Evolutionary conservation across 768 basidiomycete species (phyloP), one percentile per base, ranked within the genome.

Genomic region (Kwoniella dejecticola): DNA sequence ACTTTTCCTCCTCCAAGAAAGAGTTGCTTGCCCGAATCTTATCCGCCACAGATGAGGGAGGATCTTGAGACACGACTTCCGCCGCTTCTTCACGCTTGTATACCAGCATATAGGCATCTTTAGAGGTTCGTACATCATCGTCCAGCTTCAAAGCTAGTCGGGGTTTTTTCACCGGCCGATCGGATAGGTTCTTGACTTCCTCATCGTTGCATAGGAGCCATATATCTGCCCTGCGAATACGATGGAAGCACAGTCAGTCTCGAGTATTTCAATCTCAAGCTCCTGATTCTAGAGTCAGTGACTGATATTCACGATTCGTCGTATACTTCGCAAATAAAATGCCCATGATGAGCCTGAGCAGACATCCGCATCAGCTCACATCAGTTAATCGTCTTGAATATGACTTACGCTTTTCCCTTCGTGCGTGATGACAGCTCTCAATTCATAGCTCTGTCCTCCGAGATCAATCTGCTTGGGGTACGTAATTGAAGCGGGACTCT

Each of bases 181-280:
- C 57, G 5, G 84, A 81, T 57, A 88, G 85, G 68, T 82, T 84
- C 0, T 86, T 86, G 3, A 95, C 90, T 3, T 79, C 79, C 75
- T 97, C 95, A 72, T 98, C 95, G 69, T 95, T 93, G 79, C 91
- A 98, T 62, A 88, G 86, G 74, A 87, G 94, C 94, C 95, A 98
- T 17, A 87, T 82, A 40, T 83, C 77, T 48, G 82, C 83, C 52
- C 89, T 91, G 52, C 5, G 15, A 60, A 33, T 29, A 27, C 11
- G 44, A 45, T n/a, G 17, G 24, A 33, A 10, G 26, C 49, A n/a
- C n/a, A n/a, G n/a, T n/a, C n/a, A n/a, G n/a, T n/a, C n/a, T n/a
- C n/a, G n/a, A n/a, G n/a, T n/a, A n/a, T n/a, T n/a, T n/a, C n/a
- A n/a, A n/a, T n/a, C n/a, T n/a, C n/a, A n/a, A n/a, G n/a, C n/a